phyloP scores from a whole-genome alignment of 352 stramenopile species.

The Pythium oligandrum region DNA sequence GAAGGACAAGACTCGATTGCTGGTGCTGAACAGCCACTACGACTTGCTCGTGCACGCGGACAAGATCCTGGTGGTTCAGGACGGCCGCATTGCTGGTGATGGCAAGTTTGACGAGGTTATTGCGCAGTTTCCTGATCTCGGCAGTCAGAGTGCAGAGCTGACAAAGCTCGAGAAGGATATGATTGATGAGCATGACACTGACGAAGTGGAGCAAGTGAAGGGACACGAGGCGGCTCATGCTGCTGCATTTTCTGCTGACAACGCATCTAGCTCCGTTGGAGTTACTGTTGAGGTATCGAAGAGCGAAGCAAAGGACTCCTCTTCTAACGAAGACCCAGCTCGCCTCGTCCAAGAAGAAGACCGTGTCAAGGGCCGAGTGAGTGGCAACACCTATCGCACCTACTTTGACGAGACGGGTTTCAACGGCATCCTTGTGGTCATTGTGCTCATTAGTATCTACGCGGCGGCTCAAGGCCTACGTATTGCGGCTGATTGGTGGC shows the following conservation, averaged over 20 bases:
- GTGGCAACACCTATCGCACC: constrained; percentile 22
- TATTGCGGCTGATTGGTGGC: constrained; percentile 19
- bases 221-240: constrained; percentile 5
- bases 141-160: background rate
- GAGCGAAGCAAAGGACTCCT: background rate
- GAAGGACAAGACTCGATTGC: constrained; percentile 53
- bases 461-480: constrained; percentile 13
- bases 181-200: constrained; percentile 5
- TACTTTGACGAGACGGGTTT: constrained; percentile 28
- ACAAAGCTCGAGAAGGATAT: background rate
- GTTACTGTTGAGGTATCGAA: background rate
- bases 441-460: constrained; percentile 16
- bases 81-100: constrained; percentile 22
- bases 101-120: constrained; percentile 19
- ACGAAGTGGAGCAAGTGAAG: constrained; percentile 13
- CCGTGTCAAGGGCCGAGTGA: constrained; percentile 24
- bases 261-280: background rate
- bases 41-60: constrained; percentile 22
- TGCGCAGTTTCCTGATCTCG: constrained; percentile 15
- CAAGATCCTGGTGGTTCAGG: constrained; percentile 24
- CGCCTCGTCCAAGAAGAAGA: constrained; percentile 25
- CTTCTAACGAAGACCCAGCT: background rate
- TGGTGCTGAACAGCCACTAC: constrained; percentile 68
- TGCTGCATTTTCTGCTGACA: background rate
- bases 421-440: constrained; percentile 20